Evolutionary conservation across 371 early-diverging fungal genomes (phyloP), one percentile per base, ranked within the genome.

Genomic region (Smittium mucronatum): DNA sequence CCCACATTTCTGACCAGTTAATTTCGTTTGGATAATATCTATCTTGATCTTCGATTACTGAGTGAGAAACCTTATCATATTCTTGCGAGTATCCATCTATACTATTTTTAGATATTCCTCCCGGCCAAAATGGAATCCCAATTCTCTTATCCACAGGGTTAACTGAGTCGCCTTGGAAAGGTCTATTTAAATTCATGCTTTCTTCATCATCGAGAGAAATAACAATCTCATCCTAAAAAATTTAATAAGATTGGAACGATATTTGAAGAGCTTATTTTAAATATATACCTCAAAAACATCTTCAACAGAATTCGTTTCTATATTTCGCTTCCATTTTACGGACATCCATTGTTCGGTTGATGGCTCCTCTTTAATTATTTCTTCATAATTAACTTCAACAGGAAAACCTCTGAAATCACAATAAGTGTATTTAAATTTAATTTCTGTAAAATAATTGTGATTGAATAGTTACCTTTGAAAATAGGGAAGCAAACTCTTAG

Each of bases 1-100:
- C 59, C 59, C 59, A 59, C n/a, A 59, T 59, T 59, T 59, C 59
- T n/a, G 59, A 28, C 59, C 59, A 59, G 26, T 59, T 59, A 16
- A n/a, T 59, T 5, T 26, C 28, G 5, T 59, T 28, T 5, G 26
- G 28, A 5, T 59, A 28, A n/a, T 11, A 59, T 5, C 5, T 26
- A 59, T 59, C 26, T 59, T 11, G 15, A n/a, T 59, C 47, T 47
- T 47, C 28, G 59, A 15, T 59, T 59, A 28, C 11, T 11, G 47
- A 11, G 47, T 47, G 11, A 21, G 28, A 16, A 59, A 59, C 11
- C 11, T 59, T 59, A 16, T 59, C 59, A 59, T 11, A 28, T 15
- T 47, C 47, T 15, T 47, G 8, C 47, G 8, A 15, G 25, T 47
- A 8, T 47, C 8, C 8, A 15, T 15, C 8, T 15, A 47, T 47